Conservation (phyloP, 345 rosid genomes). For the Erodium maritimum region DNA sequence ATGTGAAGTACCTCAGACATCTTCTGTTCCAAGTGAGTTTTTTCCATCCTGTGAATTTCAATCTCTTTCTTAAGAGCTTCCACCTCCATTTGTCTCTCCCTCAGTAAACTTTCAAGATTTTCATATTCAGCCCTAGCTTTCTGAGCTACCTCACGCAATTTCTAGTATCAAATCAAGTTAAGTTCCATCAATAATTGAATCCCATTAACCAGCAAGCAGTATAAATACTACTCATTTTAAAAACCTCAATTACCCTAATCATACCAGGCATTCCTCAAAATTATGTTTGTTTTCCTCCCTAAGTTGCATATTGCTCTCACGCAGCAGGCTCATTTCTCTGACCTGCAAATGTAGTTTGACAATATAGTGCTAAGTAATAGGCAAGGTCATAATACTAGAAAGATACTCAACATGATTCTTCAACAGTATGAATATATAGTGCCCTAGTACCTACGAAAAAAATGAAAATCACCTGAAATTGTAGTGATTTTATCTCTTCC, state of each 20-base stretch:
- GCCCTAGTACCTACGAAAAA: background rate
- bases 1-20: conserved; percentile 42
- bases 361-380: conserved; percentile 2
- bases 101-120: conserved; percentile 32
- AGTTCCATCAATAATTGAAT: background rate
- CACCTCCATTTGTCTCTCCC: conserved; percentile 53
- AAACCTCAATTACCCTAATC: background rate
- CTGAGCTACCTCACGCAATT: conserved; percentile 62
- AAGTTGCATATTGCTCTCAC: conserved; percentile 90
- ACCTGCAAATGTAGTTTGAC: conserved; percentile 33
- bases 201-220: background rate
- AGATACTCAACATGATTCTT: no score
- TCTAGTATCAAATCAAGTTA: conserved; percentile 27
- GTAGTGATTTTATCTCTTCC: conserved; percentile 79
- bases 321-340: conserved; percentile 78
- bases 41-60: conserved; percentile 54
- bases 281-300: conserved; percentile 96
- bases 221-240: background rate
- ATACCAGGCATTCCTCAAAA: conserved; percentile 92
- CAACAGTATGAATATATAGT: background rate
- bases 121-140: conserved; percentile 47
- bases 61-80: conserved; percentile 57
- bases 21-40: conserved; percentile 51
- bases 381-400: background rate
- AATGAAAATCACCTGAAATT: conserved; percentile 55